A percentile compares a stretch with the other conserved stretches of the same genome.
phyloP scores from a whole-genome alignment of 2,329 filamentous ascomycete genomes.

The Aspergillus puulaauensis region DNA sequence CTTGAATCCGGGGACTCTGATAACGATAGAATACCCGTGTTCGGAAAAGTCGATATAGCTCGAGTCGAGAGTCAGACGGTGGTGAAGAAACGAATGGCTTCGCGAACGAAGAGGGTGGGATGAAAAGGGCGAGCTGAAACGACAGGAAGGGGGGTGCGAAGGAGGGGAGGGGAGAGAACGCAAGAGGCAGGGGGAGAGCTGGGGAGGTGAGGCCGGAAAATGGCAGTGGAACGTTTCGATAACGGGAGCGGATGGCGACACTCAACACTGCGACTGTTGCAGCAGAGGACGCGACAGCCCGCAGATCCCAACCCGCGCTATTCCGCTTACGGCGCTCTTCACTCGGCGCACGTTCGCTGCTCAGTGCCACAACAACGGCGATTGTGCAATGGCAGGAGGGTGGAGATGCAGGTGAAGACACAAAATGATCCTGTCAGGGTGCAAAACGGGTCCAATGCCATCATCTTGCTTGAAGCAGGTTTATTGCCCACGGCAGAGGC shows the following conservation, averaged over 20 bases:
- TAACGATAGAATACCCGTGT: slow-evolving; percentile 1
- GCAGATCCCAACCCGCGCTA: slow-evolving; percentile 13
- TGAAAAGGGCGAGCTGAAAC: slow-evolving; percentile 16
- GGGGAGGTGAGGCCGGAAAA: slow-evolving; percentile 8
- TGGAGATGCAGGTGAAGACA: not conserved
- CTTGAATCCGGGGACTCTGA: slow-evolving; percentile 1
- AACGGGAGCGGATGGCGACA: slow-evolving; percentile 22
- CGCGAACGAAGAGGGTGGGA: slow-evolving; percentile 17
- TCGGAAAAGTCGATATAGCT: not conserved
- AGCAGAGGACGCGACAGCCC: slow-evolving; percentile 19
- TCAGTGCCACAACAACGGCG: not conserved
- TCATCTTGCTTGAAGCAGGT: not conserved
- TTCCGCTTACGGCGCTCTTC: not conserved
- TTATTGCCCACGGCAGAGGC: not conserved
- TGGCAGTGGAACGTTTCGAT: slow-evolving; percentile 14
- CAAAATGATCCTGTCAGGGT: not conserved
- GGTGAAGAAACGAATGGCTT: slow-evolving; percentile 11
- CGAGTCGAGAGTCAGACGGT: not conserved
- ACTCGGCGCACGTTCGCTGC: not conserved
- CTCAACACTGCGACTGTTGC: slow-evolving; percentile 5
- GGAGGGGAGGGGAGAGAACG: not conserved
- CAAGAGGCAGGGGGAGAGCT: slow-evolving; percentile 1
- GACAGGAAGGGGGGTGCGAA: not conserved
- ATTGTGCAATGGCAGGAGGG: not conserved
- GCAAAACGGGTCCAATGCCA: not conserved